Evolutionary conservation across 768 basidiomycete genomes (phyloP).

Genomic region (Xerocomellus intermedius): DNA sequence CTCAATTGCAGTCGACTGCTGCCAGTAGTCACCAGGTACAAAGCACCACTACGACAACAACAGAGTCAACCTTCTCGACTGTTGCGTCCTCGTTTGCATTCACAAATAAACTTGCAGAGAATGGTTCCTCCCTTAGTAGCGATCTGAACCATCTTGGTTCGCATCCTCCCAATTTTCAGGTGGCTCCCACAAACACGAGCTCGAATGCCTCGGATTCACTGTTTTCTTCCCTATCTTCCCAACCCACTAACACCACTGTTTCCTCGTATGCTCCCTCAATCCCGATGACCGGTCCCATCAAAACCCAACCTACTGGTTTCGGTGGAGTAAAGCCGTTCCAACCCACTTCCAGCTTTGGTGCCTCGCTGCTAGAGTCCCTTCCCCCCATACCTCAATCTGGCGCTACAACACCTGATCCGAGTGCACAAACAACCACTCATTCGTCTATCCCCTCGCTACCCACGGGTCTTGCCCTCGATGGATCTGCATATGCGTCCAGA

Average conservation of each 20-base stretch:
- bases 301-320: conserved; percentile 49
- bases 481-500: conserved; percentile 9
- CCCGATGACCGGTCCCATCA: conserved; percentile 33
- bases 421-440: conserved; percentile 10
- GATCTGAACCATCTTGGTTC: conserved; percentile 17
- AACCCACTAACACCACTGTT: conserved; percentile 47
- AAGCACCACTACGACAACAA: conserved; percentile 18
- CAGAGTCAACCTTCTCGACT: conserved; percentile 56
- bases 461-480: conserved; percentile 12
- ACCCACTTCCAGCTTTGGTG: conserved; percentile 78
- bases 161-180: conserved; percentile 30
- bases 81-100: conserved; percentile 74
- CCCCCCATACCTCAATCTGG: conserved; percentile 69
- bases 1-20: conserved; percentile 27
- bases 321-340: conserved; percentile 78
- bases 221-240: conserved; percentile 47
- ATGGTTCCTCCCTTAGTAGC: background rate
- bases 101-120: conserved; percentile 33
- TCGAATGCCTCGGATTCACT: conserved; percentile 48
- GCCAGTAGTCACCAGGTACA: conserved; percentile 32
- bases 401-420: conserved; percentile 44
- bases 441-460: conserved; percentile 27
- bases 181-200: conserved; percentile 37
- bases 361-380: conserved; percentile 66
- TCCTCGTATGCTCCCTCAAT: conserved; percentile 35